Conservation (phyloP, 371 early-diverging fungal genomes). For the Dichotomocladium elegans region DNA sequence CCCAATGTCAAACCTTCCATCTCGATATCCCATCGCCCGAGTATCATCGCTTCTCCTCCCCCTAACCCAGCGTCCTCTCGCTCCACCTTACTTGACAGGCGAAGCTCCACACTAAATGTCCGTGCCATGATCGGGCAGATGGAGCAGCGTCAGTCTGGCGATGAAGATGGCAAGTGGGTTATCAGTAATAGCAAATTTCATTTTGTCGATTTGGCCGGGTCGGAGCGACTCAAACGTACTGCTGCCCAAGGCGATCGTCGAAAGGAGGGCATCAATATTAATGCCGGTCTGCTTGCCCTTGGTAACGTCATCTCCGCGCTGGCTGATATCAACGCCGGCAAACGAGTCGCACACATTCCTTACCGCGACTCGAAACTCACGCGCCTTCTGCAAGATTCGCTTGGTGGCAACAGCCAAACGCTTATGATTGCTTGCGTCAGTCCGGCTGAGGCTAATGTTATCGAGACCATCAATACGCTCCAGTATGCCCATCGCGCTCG, state of each 20-base stretch:
- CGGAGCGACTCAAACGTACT: conserved; percentile 95
- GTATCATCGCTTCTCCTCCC: conserved; percentile 3
- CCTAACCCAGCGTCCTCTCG: conserved; percentile 7
- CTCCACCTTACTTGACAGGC: conserved; percentile 18
- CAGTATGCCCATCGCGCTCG: conserved; percentile 89
- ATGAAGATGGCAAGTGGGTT: conserved; percentile 41
- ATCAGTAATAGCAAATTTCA: conserved; percentile 80
- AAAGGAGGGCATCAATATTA: conserved; percentile 98
- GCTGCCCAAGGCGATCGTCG: conserved; percentile 91
- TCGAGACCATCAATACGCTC: conserved; percentile 92
- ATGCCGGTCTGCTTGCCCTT: conserved; percentile 96
- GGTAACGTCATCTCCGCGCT: conserved; percentile 99
- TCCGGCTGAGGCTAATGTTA: conserved; percentile 74
- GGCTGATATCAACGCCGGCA: conserved; percentile 66
- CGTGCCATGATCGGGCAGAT: conserved; percentile 31
- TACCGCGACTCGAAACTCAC: conserved; percentile 99
- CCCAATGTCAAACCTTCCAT: conserved; percentile 4
- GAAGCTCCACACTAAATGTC: conserved; percentile 27
- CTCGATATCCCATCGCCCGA: neutral
- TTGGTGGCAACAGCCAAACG: conserved; percentile 91
- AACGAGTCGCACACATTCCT: conserved; percentile 74
- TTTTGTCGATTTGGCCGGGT: conserved; percentile 99
- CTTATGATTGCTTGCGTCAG: conserved; percentile 95
- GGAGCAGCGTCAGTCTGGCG: conserved; percentile 2
- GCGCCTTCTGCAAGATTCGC: conserved; percentile 90